phyloP scores from a whole-genome alignment of 2,329 filamentous ascomycete species.

The Beauveria brongniartii region DNA sequence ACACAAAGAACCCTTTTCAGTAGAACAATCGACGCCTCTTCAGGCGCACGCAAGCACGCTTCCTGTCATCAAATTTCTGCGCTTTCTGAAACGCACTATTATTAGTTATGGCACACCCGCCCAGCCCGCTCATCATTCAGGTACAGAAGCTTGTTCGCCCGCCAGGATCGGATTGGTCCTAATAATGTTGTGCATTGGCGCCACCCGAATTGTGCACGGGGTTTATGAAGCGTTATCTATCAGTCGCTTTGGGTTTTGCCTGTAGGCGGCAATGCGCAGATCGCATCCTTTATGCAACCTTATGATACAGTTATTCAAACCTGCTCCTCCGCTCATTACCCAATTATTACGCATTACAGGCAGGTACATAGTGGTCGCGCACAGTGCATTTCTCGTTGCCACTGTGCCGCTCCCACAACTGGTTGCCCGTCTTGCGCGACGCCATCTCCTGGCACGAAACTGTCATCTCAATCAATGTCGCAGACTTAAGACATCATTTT shows the following conservation, averaged over 20 bases:
- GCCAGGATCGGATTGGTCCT: not conserved
- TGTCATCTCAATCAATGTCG: conserved; percentile 3
- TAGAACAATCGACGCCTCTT: not conserved
- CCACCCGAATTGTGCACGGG: not conserved
- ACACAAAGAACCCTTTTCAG: not conserved
- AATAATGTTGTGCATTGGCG: not conserved
- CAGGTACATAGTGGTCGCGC: not conserved
- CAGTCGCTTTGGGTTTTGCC: no score
- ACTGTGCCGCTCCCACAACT: not conserved
- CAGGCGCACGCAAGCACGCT: not conserved
- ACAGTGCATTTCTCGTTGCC: not conserved
- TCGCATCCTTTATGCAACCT: not conserved
- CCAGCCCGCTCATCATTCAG: not conserved
- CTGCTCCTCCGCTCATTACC: no score
- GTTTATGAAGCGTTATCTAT: not conserved
- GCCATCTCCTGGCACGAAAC: not conserved
- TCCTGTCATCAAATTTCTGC: not conserved
- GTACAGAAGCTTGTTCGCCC: not conserved
- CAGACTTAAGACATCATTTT: not conserved
- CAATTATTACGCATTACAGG: no score
- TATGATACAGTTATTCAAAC: no score
- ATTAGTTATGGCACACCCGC: not conserved
- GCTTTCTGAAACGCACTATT: conserved; percentile 7
- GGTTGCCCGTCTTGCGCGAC: no score
- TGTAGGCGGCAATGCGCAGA: no score